A percentile compares a stretch with the other conserved stretches of the same genome.
These are phyloP conservation scores for Talaromyces proteolyticus DNA, from an alignment of 495 filamentous ascomycete genomes.

Conservation along the genomic window DNA sequence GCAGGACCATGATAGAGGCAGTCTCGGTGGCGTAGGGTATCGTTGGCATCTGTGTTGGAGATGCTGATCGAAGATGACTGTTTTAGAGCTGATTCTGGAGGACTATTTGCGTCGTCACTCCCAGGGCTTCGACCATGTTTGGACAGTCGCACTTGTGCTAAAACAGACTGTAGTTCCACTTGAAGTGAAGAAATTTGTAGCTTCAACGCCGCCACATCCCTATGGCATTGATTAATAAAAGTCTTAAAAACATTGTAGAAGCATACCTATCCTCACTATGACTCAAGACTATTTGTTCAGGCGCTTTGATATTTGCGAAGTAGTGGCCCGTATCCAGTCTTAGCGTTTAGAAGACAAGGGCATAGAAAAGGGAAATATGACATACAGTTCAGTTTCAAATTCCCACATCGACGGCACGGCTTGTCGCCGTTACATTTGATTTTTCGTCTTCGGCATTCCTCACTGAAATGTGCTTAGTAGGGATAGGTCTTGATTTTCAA, in stretches of 20 bases:
- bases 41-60: too few species aligned
- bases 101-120: slow-evolving; percentile 29
- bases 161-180: slow-evolving; percentile 74
- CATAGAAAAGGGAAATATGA: not conserved
- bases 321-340: slow-evolving; percentile 59
- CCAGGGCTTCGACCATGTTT: slow-evolving; percentile 30
- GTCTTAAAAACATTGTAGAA: not conserved
- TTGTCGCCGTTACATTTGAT: too few species aligned
- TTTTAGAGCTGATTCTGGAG: slow-evolving; percentile 29
- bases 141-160: slow-evolving; percentile 60
- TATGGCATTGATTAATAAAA: slow-evolving; percentile 11
- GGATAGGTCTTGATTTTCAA: too few species aligned
- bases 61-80: slow-evolving; percentile 8
- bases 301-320: not conserved
- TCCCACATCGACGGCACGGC: too few species aligned
- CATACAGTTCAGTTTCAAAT: too few species aligned
- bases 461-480: too few species aligned
- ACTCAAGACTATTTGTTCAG: not conserved
- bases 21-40: slow-evolving; percentile 39
- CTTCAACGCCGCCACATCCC: slow-evolving; percentile 74
- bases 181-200: slow-evolving; percentile 67
- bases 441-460: too few species aligned
- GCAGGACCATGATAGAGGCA: slow-evolving; percentile 78
- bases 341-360: slow-evolving; percentile 50
- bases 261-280: not conserved